These are phyloP conservation scores for Anthracocystis setariae DNA, from an alignment of 1,284 basidiomycete genomes.

Conservation along the genomic window DNA sequence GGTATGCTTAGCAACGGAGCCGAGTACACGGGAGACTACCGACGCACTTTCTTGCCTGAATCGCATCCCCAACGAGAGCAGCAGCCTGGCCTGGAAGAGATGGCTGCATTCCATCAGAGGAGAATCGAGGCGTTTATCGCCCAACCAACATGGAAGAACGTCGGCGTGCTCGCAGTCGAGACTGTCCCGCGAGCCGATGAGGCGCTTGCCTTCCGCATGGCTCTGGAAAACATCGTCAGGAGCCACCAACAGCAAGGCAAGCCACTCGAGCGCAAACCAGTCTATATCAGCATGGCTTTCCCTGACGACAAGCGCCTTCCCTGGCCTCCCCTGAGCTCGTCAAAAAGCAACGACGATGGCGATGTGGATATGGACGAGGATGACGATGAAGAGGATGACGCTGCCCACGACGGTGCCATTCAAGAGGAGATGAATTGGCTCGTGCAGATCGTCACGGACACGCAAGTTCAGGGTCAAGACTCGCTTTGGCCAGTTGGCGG, in stretches of 20 bases:
- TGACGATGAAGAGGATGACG: constrained; percentile 26
- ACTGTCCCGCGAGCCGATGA: constrained; percentile 61
- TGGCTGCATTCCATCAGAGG: constrained; percentile 53
- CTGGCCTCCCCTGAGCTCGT: constrained; percentile 28
- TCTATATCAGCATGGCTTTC: constrained; percentile 54
- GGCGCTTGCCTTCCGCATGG: constrained; percentile 51
- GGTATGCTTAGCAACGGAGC: constrained; percentile 56
- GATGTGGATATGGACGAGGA: constrained; percentile 39
- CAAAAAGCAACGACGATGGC: constrained; percentile 2
- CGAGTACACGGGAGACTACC: constrained; percentile 61
- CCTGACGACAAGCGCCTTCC: constrained; percentile 47
- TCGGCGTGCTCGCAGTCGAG: constrained; percentile 59
- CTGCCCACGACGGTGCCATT: constrained; percentile 17
- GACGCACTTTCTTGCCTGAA: constrained; percentile 30
- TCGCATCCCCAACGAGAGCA: constrained; percentile 25
- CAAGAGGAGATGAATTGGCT: constrained; percentile 50
- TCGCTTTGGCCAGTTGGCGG: constrained; percentile 48
- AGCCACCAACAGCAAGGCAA: constrained; percentile 20
- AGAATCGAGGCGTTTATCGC: constrained; percentile 41
- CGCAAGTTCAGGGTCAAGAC: constrained; percentile 32
- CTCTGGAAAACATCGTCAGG: constrained; percentile 37
- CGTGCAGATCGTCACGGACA: constrained; percentile 36
- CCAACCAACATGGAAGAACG: constrained; percentile 35
- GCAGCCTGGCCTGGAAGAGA: constrained; percentile 39
- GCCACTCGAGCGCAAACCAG: constrained; percentile 40